These are phyloP conservation scores for Pythium guiyangense DNA, from an alignment of 352 stramenopile species.

Conservation along the genomic window DNA sequence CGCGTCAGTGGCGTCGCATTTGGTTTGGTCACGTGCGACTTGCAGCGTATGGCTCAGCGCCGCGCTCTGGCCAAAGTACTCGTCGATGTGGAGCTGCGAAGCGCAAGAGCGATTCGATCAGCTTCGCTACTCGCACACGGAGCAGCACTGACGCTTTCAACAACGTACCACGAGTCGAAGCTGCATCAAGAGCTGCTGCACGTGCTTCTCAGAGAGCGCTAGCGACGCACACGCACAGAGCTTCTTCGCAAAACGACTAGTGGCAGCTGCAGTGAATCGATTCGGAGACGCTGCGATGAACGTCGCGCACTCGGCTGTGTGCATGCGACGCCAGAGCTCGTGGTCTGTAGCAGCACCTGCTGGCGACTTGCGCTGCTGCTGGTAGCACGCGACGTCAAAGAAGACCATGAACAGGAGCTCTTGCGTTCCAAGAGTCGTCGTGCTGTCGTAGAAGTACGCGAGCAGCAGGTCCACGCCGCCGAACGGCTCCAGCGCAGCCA, in stretches of 20 bases:
- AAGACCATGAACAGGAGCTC: constrained; percentile 17
- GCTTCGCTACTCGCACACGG: neutral
- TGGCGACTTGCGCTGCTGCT: constrained; percentile 2
- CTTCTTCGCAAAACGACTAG: constrained; percentile 18
- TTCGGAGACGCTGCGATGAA: neutral
- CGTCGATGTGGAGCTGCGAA: constrained; percentile 28
- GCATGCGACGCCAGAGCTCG: constrained; percentile 9
- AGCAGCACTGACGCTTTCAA: neutral
- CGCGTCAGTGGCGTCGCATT: constrained; percentile 15
- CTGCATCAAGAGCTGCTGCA: constrained; percentile 31
- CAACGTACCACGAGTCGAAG: constrained; percentile 23
- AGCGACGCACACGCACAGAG: constrained; percentile 11
- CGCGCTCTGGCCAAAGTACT: constrained; percentile 38
- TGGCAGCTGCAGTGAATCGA: constrained; percentile 7
- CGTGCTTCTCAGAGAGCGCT: constrained; percentile 30
- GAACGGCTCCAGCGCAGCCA: constrained; percentile 8
- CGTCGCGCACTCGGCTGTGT: constrained; percentile 2
- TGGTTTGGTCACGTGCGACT: constrained; percentile 12
- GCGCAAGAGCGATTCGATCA: neutral
- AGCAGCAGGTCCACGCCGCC: constrained; percentile 13
- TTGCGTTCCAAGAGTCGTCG: neutral
- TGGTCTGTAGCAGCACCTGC: neutral
- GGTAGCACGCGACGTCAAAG: constrained; percentile 15
- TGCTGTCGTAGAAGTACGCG: constrained; percentile 7
- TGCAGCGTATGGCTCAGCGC: constrained; percentile 27